Evolutionary conservation across 257 asterid genomes (phyloP).

Genomic region (Perilla frutescens): DNA sequence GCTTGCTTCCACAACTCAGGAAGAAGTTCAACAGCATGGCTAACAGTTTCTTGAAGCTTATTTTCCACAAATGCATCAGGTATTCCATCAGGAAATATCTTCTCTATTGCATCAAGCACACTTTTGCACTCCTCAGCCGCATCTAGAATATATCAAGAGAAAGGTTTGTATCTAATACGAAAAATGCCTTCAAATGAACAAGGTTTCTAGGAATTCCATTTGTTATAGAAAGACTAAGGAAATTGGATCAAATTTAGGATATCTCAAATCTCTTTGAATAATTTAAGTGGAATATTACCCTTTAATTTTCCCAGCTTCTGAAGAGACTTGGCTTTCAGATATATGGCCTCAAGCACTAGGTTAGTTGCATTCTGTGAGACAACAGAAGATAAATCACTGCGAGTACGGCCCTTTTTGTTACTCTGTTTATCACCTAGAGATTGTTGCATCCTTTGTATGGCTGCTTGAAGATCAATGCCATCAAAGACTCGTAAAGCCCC

Average conservation of each 20-base stretch:
- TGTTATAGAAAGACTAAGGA: background rate
- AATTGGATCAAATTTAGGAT: slow-evolving; percentile 9
- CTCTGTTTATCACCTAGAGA: slow-evolving; percentile 63
- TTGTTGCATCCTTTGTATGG: slow-evolving; percentile 83
- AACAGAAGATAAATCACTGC: slow-evolving; percentile 58
- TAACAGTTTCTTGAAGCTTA: slow-evolving; percentile 92
- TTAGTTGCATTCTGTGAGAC: slow-evolving; percentile 86
- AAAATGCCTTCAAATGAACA: slow-evolving; percentile 29
- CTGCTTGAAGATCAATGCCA: slow-evolving; percentile 96
- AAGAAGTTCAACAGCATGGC: slow-evolving; percentile 94
- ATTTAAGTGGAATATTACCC: slow-evolving; percentile 54
- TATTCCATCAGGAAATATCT: slow-evolving; percentile 80
- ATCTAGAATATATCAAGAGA: slow-evolving; percentile 64
- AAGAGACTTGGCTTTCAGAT: slow-evolving; percentile 92
- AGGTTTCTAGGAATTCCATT: slow-evolving; percentile 17
- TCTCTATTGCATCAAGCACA: slow-evolving; percentile 96
- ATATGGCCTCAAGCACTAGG: slow-evolving; percentile 94
- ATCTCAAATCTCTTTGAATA: slow-evolving; percentile 21
- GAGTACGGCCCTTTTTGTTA: slow-evolving; percentile 77
- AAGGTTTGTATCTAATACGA: slow-evolving; percentile 42
- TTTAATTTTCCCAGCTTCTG: slow-evolving; percentile 88
- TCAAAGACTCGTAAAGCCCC: slow-evolving; percentile 96
- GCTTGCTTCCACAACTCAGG: slow-evolving; percentile 96
- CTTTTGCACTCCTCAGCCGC: slow-evolving; percentile 93
- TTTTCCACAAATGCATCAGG: slow-evolving; percentile 79